Conservation (phyloP, 2,329 filamentous ascomycete species). For the Colletotrichum horii region DNA sequence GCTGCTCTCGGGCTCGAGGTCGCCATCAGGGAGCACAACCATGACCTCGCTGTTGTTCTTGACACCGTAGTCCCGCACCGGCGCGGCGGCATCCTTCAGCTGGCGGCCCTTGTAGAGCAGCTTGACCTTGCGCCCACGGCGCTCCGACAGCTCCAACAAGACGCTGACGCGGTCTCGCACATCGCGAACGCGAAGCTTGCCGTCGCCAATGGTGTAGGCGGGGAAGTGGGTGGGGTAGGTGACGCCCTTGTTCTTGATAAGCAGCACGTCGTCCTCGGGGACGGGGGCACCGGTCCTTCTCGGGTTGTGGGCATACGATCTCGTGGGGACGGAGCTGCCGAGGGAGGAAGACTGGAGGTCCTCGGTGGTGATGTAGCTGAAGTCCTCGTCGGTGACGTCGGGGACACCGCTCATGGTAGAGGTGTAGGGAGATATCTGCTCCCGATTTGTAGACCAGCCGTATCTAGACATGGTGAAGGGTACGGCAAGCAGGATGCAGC, state of each 20-base stretch:
- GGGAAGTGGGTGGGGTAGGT: conserved; percentile 76
- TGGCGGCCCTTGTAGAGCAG: conserved; percentile 77
- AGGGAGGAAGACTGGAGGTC: conserved; percentile 60
- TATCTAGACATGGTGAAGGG: conserved; percentile 61
- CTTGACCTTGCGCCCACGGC: conserved; percentile 59
- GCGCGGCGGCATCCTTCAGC: conserved; percentile 67
- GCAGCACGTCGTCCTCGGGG: conserved; percentile 71
- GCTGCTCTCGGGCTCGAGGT: conserved; percentile 39
- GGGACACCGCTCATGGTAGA: conserved; percentile 53
- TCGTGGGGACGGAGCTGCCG: conserved; percentile 38
- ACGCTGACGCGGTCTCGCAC: conserved; percentile 71
- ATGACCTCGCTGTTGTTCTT: conserved; percentile 67
- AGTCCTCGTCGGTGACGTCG: conserved; percentile 77
- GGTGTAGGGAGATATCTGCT: conserved; percentile 57
- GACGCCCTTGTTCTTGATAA: conserved; percentile 71
- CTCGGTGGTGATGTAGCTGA: conserved; percentile 82
- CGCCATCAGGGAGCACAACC: conserved; percentile 47
- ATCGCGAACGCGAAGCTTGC: conserved; percentile 70
- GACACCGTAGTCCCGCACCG: conserved; percentile 65
- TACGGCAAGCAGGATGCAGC: conserved; percentile 51
- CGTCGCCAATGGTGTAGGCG: conserved; percentile 76
- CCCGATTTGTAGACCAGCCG: conserved; percentile 52
- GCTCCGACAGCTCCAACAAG: conserved; percentile 66
- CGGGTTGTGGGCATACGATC: conserved; percentile 42
- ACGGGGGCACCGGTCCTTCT: conserved; percentile 37